Base-by-base conservation (phyloP, 345 rosid species). In the Eucalyptus marginata region DNA sequence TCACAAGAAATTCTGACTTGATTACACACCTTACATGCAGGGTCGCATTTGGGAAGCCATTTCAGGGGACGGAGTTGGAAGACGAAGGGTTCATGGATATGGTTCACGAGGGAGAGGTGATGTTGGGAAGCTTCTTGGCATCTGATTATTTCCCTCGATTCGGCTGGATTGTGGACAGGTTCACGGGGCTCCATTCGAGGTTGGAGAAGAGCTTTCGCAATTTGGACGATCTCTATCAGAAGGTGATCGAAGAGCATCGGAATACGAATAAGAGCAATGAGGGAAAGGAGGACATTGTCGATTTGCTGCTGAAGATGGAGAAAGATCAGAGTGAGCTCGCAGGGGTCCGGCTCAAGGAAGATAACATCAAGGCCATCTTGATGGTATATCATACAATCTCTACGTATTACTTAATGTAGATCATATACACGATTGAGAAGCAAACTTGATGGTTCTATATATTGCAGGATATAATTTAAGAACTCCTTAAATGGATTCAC, bases 21-120 rank as follows among this genome's bases (percentile, higher is more conserved):
- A 17, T 71, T 71, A 22, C 25, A 5, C 68, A 62, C 33, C 31
- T 62, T 27, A 29, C 68, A 1, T 87, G 86, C 36, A 88, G 89
- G 88, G 58, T 89, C 49, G 91, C 90, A 50, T 91, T 90, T 13
- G 94, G 94, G 44, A 86, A 89, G 88, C 86, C 84, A 46, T 92
- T 89, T 27, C 87, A 89, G 56, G 93, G 86, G 66, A 90, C 87
- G 43, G 88, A 86, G 44, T 59, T 76, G 6, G 88, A 90, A 71
- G 46, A 54, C 14, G 56, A 31, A 25, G 86, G 49, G 46, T 88
- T 90, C 27, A 50, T 87, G 50, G 79, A 80, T 31, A 24, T 89
- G 46, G 20, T 90, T 49, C 58, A 25, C 4, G 91, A 80, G 62
- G 52, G 89, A 14, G 7, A 20, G 49, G 88, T 88, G 43, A 54